Conservation (phyloP, 2,329 filamentous ascomycete species). For the Phialophora verrucosa region DNA sequence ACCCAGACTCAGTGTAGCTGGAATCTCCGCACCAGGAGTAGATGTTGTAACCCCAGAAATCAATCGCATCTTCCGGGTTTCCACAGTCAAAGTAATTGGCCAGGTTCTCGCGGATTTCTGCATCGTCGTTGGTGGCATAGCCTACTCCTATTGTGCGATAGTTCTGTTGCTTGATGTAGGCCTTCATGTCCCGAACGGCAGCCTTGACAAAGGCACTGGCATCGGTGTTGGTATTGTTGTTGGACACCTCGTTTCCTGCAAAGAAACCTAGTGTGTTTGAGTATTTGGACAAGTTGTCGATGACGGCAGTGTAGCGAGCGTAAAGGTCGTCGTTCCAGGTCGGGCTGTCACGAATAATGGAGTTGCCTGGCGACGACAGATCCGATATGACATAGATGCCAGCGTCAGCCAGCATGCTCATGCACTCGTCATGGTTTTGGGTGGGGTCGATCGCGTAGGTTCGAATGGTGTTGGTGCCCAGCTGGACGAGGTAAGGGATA, state of each 20-base stretch:
- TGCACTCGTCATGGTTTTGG: conserved; percentile 79
- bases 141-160: conserved; percentile 85
- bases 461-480: conserved; percentile 90
- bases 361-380: conserved; percentile 77
- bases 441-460: conserved; percentile 90
- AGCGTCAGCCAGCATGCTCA: conserved; percentile 78
- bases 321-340: conserved; percentile 80
- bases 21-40: conserved; percentile 98
- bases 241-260: conserved; percentile 96
- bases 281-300: conserved; percentile 82
- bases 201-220: conserved; percentile 97
- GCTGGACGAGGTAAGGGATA: conserved; percentile 76
- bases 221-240: conserved; percentile 83
- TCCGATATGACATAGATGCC: conserved; percentile 97
- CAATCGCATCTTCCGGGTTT: conserved; percentile 69
- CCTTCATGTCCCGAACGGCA: conserved; percentile 93
- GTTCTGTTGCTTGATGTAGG: conserved; percentile 81
- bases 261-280: conserved; percentile 96
- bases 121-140: conserved; percentile 94
- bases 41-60: conserved; percentile 99
- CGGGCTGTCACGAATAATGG: conserved; percentile 82
- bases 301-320: conserved; percentile 78
- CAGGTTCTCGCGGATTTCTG: conserved; percentile 77
- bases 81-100: conserved; percentile 97
- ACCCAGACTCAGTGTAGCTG: conserved; percentile 76